A percentile compares a stretch with the other conserved stretches of the same genome.
These are phyloP conservation scores for Leucaena leucocephala DNA, from an alignment of 306 rosid genomes.

Conservation along the genomic window DNA sequence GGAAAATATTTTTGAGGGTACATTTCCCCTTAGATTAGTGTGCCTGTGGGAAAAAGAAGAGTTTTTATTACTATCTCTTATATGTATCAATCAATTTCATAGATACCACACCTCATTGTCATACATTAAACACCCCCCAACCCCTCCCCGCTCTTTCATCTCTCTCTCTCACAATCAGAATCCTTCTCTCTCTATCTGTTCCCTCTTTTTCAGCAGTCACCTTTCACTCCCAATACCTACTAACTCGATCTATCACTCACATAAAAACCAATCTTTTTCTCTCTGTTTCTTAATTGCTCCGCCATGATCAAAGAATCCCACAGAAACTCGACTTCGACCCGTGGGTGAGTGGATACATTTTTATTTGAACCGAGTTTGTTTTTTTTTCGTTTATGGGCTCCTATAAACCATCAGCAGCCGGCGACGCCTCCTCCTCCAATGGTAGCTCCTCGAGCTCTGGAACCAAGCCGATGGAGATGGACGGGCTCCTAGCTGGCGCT, in stretches of 20 bases:
- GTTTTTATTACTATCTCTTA: neutral
- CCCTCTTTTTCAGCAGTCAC: slow-evolving; percentile 38
- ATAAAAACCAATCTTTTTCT: neutral
- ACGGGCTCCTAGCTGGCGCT: slow-evolving; percentile 64
- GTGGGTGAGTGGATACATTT: neutral
- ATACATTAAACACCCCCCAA: too few relatives aligned
- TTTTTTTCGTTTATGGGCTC: slow-evolving; percentile 44
- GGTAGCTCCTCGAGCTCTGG: slow-evolving; percentile 41
- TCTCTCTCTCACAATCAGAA: neutral
- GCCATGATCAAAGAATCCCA: slow-evolving; percentile 25
- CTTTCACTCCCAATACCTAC: slow-evolving; percentile 27
- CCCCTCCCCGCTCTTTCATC: too few relatives aligned
- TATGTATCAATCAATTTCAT: slow-evolving; percentile 30
- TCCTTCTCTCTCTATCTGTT: neutral
- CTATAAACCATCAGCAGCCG: slow-evolving; percentile 33
- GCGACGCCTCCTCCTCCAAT: slow-evolving; percentile 38
- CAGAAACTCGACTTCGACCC: neutral
- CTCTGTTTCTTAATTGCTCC: neutral
- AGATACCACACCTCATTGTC: slow-evolving; percentile 35
- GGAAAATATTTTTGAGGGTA: neutral
- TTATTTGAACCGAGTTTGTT: neutral
- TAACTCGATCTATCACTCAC: neutral
- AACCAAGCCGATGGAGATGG: slow-evolving; percentile 52
- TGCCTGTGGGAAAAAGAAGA: neutral
- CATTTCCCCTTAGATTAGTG: slow-evolving; percentile 33